Evolutionary conservation across 208 protist genomes (phyloP), one percentile per base, ranked within the genome.

Genomic region (Zelonia costaricensis): DNA sequence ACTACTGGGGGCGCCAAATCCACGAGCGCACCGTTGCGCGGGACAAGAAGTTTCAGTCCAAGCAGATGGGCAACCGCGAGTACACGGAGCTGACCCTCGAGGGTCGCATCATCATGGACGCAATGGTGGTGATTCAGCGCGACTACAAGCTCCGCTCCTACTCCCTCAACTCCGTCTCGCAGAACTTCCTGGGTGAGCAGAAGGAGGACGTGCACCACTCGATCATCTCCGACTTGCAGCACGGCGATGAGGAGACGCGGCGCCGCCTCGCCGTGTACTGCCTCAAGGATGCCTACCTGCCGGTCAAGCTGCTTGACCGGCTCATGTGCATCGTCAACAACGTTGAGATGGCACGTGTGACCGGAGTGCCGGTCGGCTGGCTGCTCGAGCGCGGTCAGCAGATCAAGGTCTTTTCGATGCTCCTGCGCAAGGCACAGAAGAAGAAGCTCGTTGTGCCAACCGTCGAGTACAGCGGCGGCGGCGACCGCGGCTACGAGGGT

Each of bases 121-220:
- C 98, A 15, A 91, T 99, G 71, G 90, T 97, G 67, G 82, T 98
- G 9, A 98, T 99, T 44, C 96, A 99, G 74, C 82, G 92, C 4
- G 97, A 99, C 68, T 95, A 99, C 88, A 99, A 99, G 78, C 82
- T 99, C n/a, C 92, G 98, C 36, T 99, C 98, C 8, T 99, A 99
- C 81, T 98, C 98, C 6, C 88, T 99, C 40, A 99, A 99, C 79
- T 82, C 88, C 33, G 99, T 99, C 25, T 99, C 97, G 0, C 84
- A 97, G 58, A 75, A 99, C 53, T 99, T 99, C 65, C 83, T 99
- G 12, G 91, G 95, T 0, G 98, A 99, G 72, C 98, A 99, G 69
- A 99, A 99, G 79, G 99, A 99, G 74, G 99, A 99, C 69, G 98
- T 99, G 7, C 98, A 99, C 58, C 98, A 99, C 88, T 98, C 94